Evolutionary conservation across 371 early-diverging fungal genomes (phyloP).

Genomic region (Haplosporangium sp.): DNA sequence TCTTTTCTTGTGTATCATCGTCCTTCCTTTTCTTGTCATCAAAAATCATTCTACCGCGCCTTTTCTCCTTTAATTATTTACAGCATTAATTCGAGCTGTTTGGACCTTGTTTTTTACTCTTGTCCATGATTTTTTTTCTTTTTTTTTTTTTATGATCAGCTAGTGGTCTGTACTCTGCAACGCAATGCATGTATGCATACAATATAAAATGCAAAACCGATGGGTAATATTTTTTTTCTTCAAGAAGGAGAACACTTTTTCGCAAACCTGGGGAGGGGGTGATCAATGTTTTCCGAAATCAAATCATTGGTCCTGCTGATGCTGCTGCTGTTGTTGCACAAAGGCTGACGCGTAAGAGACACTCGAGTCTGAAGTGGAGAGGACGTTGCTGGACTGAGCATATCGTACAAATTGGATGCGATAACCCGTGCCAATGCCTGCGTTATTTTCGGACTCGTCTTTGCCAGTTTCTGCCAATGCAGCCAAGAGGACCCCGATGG

Average conservation of each 20-base stretch:
- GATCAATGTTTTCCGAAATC: not conserved
- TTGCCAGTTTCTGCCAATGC: conserved; percentile 58
- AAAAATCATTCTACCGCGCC: not conserved
- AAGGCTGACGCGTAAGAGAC: conserved; percentile 78
- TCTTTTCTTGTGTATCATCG: not conserved
- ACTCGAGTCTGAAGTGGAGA: conserved; percentile 67
- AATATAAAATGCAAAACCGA: too few relatives aligned
- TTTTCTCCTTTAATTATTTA: not conserved
- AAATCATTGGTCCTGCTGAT: not conserved
- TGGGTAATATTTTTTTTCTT: too few relatives aligned
- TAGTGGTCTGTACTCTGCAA: too few relatives aligned
- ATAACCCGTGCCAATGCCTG: conserved; percentile 19
- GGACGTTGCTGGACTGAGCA: conserved; percentile 79
- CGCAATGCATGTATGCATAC: too few relatives aligned
- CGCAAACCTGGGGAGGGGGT: not conserved
- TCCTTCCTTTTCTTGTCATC: not conserved
- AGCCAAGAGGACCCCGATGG: conserved; percentile 85
- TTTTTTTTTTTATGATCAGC: conserved; percentile 5
- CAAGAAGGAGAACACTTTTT: too few relatives aligned
- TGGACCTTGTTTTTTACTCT: too few relatives aligned
- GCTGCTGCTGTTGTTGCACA: conserved; percentile 20
- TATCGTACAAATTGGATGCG: conserved; percentile 82
- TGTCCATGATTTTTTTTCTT: not conserved
- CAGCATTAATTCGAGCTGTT: not conserved
- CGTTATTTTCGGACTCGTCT: not conserved